Conservation (phyloP, 225 moss, liverwort and hornwort species). For the Takakia lepidozioides region DNA sequence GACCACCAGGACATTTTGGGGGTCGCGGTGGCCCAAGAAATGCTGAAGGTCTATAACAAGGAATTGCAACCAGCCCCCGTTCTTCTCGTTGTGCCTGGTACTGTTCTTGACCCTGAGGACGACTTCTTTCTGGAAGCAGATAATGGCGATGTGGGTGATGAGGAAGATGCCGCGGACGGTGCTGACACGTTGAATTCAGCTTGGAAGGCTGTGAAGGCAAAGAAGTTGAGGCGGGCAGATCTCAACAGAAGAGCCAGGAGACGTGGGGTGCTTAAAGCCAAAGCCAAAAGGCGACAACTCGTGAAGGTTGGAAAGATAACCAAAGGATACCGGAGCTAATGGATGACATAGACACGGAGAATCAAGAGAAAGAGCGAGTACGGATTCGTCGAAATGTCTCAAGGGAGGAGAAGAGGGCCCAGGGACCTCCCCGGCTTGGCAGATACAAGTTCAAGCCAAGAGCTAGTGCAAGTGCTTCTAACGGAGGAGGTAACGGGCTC, state of each 20-base stretch:
- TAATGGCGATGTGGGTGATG: constrained; percentile 24
- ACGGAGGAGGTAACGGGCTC: constrained; percentile 90
- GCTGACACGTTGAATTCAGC: constrained; percentile 12
- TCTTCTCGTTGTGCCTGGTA: constrained; percentile 36
- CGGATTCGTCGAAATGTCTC: constrained; percentile 54
- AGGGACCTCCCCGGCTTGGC: constrained; percentile 78
- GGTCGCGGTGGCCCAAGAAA: constrained; percentile 79
- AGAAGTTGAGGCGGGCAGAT: constrained; percentile 86
- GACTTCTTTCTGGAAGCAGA: constrained; percentile 77
- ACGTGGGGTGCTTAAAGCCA: constrained; percentile 52
- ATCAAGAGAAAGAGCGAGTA: constrained; percentile 48
- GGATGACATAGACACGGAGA: constrained; percentile 50
- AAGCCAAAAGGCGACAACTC: constrained; percentile 42
- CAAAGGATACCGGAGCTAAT: constrained; percentile 66
- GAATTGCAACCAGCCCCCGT: constrained; percentile 64
- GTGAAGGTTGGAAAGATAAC: constrained; percentile 78
- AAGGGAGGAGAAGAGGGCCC: constrained; percentile 67
- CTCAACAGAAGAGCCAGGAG: constrained; percentile 70
- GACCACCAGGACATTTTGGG: constrained; percentile 97
- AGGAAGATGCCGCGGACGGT: constrained; percentile 20
- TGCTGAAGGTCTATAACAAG: constrained; percentile 58
- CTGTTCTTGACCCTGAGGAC: constrained; percentile 62
- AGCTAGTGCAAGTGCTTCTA: constrained; percentile 82
- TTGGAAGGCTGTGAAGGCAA: constrained; percentile 58
- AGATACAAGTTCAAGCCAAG: constrained; percentile 87